phyloP scores from a whole-genome alignment of 495 filamentous ascomycete species.

The Penicillium taxi region DNA sequence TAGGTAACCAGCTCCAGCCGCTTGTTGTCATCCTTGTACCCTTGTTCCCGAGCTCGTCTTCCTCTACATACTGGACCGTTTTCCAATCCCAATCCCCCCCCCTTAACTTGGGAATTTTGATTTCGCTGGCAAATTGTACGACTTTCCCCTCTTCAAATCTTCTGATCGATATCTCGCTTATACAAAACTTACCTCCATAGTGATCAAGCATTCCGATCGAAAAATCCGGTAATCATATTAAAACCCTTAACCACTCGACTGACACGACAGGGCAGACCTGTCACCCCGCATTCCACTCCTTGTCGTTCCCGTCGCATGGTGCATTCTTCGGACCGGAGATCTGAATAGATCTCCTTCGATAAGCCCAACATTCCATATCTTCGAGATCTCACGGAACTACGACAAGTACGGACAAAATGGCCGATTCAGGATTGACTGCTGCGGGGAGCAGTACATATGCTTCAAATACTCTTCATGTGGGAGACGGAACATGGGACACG shows the following conservation, averaged over 20 bases:
- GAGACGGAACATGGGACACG: conserved; percentile 88
- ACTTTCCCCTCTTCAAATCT: neutral
- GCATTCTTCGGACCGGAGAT: conserved; percentile 42
- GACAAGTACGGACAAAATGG: conserved; percentile 23
- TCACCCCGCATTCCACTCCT: conserved; percentile 10
- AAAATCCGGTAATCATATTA: too few species aligned
- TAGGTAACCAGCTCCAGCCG: conserved; percentile 16
- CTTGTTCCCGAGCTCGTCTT: conserved; percentile 8
- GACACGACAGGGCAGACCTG: conserved; percentile 2
- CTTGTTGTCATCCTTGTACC: conserved; percentile 12
- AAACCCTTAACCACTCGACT: neutral
- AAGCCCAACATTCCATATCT: conserved; percentile 27
- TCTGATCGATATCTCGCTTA: neutral
- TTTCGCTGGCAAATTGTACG: neutral
- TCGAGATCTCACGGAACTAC: conserved; percentile 11
- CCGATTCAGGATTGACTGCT: conserved; percentile 52
- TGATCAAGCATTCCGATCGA: too few species aligned
- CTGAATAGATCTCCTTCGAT: conserved; percentile 41
- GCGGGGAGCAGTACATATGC: conserved; percentile 76
- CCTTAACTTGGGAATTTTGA: neutral
- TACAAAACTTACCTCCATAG: too few species aligned
- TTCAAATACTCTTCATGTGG: conserved; percentile 76
- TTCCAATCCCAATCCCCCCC: conserved; percentile 5
- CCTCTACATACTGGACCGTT: conserved; percentile 4
- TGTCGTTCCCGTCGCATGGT: conserved; percentile 33